phyloP scores from a whole-genome alignment of 1,139 yeast genomes.

The Suhomyces ambrosiae region DNA sequence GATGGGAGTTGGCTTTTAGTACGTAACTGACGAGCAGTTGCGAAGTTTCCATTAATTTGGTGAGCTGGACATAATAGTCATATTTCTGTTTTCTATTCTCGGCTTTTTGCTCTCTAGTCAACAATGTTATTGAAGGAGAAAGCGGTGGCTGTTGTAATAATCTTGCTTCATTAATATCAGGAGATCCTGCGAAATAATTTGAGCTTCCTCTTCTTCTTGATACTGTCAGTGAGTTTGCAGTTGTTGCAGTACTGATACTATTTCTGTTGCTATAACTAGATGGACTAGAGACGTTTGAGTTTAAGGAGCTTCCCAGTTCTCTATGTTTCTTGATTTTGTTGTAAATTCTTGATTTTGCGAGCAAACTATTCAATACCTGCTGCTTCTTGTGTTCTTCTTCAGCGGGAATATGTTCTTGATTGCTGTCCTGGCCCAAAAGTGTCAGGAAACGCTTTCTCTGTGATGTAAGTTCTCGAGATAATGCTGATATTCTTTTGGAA shows the following conservation, averaged over 20 bases:
- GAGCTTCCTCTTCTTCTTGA: constrained; percentile 31
- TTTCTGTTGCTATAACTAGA: constrained; percentile 27
- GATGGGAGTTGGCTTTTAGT: constrained; percentile 19
- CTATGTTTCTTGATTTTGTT: constrained; percentile 42
- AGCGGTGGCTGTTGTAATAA: constrained; percentile 13
- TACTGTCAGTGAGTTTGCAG: constrained; percentile 22
- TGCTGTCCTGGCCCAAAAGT: constrained; percentile 21
- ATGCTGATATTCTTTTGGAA: constrained; percentile 18
- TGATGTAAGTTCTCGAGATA: constrained; percentile 20
- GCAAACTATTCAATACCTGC: constrained; percentile 32
- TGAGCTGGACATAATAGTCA: constrained; percentile 38
- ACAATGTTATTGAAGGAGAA: constrained; percentile 18
- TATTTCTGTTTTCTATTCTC: constrained; percentile 40
- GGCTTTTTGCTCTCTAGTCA: constrained; percentile 27
- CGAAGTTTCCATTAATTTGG: constrained; percentile 16
- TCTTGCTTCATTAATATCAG: constrained; percentile 18
- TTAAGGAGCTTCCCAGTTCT: constrained; percentile 38
- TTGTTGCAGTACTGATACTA: constrained; percentile 30
- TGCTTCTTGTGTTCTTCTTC: constrained; percentile 29
- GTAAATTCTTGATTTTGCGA: constrained; percentile 42
- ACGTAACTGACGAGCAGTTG: constrained; percentile 22
- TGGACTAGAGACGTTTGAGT: constrained; percentile 28
- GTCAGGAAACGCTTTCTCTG: constrained; percentile 32
- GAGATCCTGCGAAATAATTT: constrained; percentile 15
- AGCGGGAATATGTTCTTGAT: background rate